Evolutionary conservation across 257 asterid species (phyloP), one percentile per base, ranked within the genome.

Genomic region (Penstemon barbatus): DNA sequence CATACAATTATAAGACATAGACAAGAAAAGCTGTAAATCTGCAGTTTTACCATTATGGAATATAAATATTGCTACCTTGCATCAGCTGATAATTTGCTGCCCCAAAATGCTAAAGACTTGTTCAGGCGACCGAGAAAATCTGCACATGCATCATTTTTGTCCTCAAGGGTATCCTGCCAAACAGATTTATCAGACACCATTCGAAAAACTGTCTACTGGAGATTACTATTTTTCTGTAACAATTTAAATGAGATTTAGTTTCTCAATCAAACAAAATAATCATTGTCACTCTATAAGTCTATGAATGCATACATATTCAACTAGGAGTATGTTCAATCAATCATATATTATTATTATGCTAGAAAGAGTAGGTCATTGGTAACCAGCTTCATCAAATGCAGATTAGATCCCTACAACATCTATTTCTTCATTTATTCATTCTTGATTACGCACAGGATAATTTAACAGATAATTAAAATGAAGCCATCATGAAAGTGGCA

Each of bases 61-160:
- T 25, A 61, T 58, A 69, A 36, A 55, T 56, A 76, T 63, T 51
- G 70, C 66, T 88, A 94, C 97, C 99, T 94, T 67, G 92, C 87
- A 66, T 89, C 86, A 45, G 87, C 66, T 44, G 96, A 83, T 65
- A 91, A 70, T 82, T 80, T 89, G 80, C 73, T 74, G 60, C 88
- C 84, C 93, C 87, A 86, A 74, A 91, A 82, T 65, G 86, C 89
- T 82, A 86, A 79, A 61, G 97, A 91, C 78, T 84, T 80, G 82
- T 89, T 94, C 71, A 94, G 71, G 68, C 82, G 83, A 70, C 84
- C 79, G 52, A 94, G 77, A 71, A 94, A 91, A 52, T 84, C 91
- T 1, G 74, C 57, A 70, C 89, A 89, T 33, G 80, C 90, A 71
- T 73, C 82, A 70, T 88, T 85, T 75, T 91, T 91, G 78, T 82